phyloP scores from a whole-genome alignment of 768 basidiomycete genomes.

The Leccinellum albellum region DNA sequence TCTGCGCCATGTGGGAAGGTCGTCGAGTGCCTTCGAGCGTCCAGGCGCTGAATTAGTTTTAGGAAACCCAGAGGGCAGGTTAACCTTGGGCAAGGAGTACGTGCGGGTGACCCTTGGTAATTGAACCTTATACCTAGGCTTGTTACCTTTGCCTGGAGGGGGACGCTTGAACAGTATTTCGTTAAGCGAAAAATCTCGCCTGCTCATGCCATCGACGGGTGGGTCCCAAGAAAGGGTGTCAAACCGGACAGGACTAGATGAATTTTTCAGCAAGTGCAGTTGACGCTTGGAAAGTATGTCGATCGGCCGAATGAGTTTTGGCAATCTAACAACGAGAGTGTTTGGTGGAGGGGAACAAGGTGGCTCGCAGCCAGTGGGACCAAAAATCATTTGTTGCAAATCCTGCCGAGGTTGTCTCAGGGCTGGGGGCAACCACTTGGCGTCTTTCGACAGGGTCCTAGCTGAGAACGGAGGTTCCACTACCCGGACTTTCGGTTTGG shows the following conservation, averaged over 20 bases:
- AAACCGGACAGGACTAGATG: constrained; percentile 42
- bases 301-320: constrained; percentile 38
- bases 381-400: constrained; percentile 42
- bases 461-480: constrained; percentile 12
- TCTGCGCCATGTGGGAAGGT: constrained; percentile 40
- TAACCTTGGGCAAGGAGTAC: constrained; percentile 33
- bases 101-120: constrained; percentile 29
- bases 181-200: constrained; percentile 58
- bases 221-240: constrained; percentile 73
- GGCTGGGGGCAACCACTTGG: constrained; percentile 57
- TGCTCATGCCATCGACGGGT: constrained; percentile 61
- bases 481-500: constrained; percentile 21
- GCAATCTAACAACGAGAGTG: constrained; percentile 45
- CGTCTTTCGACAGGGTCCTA: constrained; percentile 33
- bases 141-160: constrained; percentile 29
- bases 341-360: constrained; percentile 45
- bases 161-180: constrained; percentile 59
- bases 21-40: constrained; percentile 35
- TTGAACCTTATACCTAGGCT: constrained; percentile 32
- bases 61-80: constrained; percentile 33
- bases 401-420: constrained; percentile 37
- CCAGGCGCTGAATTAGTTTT: constrained; percentile 13
- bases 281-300: constrained; percentile 50
- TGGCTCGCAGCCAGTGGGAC: constrained; percentile 45
- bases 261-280: constrained; percentile 39